Evolutionary conservation across 768 basidiomycete species (phyloP).

Genomic region (Lepiota venenata): DNA sequence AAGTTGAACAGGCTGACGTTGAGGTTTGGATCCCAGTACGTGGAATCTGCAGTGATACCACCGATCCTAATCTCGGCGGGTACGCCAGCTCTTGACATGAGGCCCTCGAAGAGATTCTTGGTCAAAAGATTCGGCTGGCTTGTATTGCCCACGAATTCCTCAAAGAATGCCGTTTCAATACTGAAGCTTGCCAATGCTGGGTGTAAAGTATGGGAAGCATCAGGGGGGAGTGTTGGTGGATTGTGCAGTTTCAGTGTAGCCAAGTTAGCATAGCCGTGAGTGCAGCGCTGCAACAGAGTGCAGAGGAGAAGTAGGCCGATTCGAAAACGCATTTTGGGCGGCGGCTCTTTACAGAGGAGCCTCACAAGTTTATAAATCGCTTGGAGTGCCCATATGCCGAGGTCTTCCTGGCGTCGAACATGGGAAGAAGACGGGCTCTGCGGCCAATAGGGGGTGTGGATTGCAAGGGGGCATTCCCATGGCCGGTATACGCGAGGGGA

Average conservation of each 20-base stretch:
- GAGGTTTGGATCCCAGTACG: conserved; percentile 42
- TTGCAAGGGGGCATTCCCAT: not conserved
- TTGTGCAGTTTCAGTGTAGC: conserved; percentile 7
- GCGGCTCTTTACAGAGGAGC: too few relatives aligned
- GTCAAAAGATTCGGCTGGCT: conserved; percentile 41
- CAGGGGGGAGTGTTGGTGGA: conserved; percentile 36
- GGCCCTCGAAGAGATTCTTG: conserved; percentile 40
- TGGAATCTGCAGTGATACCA: conserved; percentile 53
- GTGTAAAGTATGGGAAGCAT: conserved; percentile 40
- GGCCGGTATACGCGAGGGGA: too few relatives aligned
- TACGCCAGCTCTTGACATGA: conserved; percentile 40
- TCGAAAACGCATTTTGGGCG: not conserved
- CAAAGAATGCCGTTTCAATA: conserved; percentile 53
- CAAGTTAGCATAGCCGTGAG: not conserved
- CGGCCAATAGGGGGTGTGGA: not conserved
- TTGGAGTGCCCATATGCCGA: not conserved
- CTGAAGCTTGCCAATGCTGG: conserved; percentile 50
- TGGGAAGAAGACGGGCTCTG: conserved; percentile 9
- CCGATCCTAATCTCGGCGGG: conserved; percentile 48
- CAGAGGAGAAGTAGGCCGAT: conserved; percentile 1
- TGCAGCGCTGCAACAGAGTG: not conserved
- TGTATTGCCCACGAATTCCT: conserved; percentile 45
- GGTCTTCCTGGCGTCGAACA: not conserved
- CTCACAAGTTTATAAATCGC: not conserved
- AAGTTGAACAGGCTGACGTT: conserved; percentile 39